Evolutionary conservation across 148 eudicot species (phyloP), one percentile per base, ranked within the genome.

Genomic region (Arbutus unedo): DNA sequence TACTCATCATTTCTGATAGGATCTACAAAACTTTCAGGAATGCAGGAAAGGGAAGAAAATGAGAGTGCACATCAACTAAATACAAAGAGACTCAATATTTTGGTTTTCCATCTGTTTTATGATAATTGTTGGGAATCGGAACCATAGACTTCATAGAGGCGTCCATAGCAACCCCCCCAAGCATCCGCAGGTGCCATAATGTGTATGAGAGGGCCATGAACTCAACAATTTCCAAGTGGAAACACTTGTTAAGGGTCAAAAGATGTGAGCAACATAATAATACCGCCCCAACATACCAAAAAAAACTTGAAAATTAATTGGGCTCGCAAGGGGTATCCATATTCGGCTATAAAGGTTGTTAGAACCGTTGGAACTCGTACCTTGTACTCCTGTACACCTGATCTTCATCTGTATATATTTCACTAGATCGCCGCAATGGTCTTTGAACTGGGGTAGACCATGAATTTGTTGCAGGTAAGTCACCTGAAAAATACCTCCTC

Each of bases 401-500:
- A 90, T 95, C 93, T 31, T 93, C 92, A 10, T 87, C 87, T 73
- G 86, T 89, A 77, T 78, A 80, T 85, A 82, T 92, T 83, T 91
- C 98, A 79, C 84, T 81, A 3, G 93, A 86, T 44, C 82, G 89
- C 77, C 85, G 72, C 74, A 87, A 80, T 67, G 93, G 77, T 82
- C 91, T 85, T 76, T 84, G 88, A 67, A 84, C 84, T 19, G 91
- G 88, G 81, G 88, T 74, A 55, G 95, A 87, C 98, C 98, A 95
- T 55, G 93, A 89, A 78, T 84, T 90, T 78, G 98, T 82, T 60
- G 93, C 81, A 73, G 94, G 90, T 77, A 92, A 82, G 47, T 92
- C 92, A 85, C 93, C 96, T 43, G 98, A 87, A 82, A 92, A 94
- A 85, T 95, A 95, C 86, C 98, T 92, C 88, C 96, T 89, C 87